Conservation (phyloP, 257 asterid genomes). For the Nicotiana otophora region DNA sequence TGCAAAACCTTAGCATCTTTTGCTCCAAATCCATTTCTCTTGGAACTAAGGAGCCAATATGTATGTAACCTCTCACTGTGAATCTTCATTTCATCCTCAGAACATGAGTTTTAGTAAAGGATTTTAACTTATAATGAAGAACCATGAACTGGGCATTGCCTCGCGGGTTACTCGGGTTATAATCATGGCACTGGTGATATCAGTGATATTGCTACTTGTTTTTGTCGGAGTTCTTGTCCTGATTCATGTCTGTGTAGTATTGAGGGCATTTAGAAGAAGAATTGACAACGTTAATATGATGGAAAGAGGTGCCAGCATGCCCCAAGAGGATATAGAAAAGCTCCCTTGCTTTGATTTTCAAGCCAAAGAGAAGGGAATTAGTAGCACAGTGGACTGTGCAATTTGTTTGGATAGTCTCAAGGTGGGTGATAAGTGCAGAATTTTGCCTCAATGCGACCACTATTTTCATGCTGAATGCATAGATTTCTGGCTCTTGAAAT, state of each 20-base stretch:
- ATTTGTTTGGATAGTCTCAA: constrained; percentile 56
- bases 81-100: neutral
- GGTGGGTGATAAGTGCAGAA: constrained; percentile 61
- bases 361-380: constrained; percentile 30
- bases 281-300: neutral
- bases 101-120: neutral
- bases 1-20: neutral
- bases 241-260: constrained; percentile 57
- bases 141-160: constrained; percentile 23
- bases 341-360: constrained; percentile 62
- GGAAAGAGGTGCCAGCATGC: constrained; percentile 60
- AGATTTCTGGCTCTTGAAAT: constrained; percentile 62
- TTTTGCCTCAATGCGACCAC: constrained; percentile 63
- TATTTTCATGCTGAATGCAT: constrained; percentile 66
- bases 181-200: constrained; percentile 46
- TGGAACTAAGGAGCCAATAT: neutral
- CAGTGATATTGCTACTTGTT: constrained; percentile 35
- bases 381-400: constrained; percentile 40
- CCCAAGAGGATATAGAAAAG: constrained; percentile 55
- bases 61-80: neutral
- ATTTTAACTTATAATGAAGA: constrained; percentile 15
- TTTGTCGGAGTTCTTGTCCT: constrained; percentile 44
- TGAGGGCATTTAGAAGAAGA: constrained; percentile 39
- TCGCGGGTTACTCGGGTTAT: constrained; percentile 11
- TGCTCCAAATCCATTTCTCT: neutral